Evolutionary conservation across 2,329 filamentous ascomycete species (phyloP).

Genomic region (Plectosphaerella sp.): DNA sequence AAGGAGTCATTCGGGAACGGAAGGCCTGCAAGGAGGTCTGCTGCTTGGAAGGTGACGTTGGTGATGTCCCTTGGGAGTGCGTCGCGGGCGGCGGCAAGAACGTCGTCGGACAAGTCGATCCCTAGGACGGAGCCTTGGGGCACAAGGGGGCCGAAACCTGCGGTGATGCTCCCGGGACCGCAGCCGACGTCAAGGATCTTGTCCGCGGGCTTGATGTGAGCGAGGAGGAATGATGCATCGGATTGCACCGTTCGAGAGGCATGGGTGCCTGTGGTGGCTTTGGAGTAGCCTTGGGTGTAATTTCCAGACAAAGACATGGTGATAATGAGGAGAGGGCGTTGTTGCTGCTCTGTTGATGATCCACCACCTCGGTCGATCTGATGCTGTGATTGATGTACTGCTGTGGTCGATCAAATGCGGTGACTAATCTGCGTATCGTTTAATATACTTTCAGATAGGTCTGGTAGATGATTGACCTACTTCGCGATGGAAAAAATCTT

Average conservation of each 20-base stretch:
- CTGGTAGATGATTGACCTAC: too few relatives aligned
- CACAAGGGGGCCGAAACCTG: slow-evolving; percentile 33
- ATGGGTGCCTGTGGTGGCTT: slow-evolving; percentile 30
- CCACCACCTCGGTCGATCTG: too few relatives aligned
- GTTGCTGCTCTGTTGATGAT: too few relatives aligned
- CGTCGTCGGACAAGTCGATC: slow-evolving; percentile 28
- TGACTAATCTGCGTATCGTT: too few relatives aligned
- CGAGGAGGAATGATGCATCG: slow-evolving; percentile 37
- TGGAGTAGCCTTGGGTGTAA: slow-evolving; percentile 35
- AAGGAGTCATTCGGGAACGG: slow-evolving; percentile 33
- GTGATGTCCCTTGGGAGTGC: slow-evolving; percentile 11
- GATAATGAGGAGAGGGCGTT: background rate
- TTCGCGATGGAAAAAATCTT: too few relatives aligned
- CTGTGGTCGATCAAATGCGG: too few relatives aligned
- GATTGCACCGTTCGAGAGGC: slow-evolving; percentile 35
- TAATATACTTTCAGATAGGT: too few relatives aligned
- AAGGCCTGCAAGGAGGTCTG: slow-evolving; percentile 29
- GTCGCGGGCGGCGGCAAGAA: slow-evolving; percentile 23
- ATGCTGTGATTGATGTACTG: too few relatives aligned
- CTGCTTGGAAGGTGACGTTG: slow-evolving; percentile 23
- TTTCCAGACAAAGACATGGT: slow-evolving; percentile 1
- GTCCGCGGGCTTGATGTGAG: slow-evolving; percentile 30
- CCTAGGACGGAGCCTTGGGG: slow-evolving; percentile 33
- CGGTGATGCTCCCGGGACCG: slow-evolving; percentile 44
- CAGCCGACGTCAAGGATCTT: slow-evolving; percentile 42